phyloP scores from a whole-genome alignment of 805 yeast genomes.

The Saccharomycodes ludwigii region DNA sequence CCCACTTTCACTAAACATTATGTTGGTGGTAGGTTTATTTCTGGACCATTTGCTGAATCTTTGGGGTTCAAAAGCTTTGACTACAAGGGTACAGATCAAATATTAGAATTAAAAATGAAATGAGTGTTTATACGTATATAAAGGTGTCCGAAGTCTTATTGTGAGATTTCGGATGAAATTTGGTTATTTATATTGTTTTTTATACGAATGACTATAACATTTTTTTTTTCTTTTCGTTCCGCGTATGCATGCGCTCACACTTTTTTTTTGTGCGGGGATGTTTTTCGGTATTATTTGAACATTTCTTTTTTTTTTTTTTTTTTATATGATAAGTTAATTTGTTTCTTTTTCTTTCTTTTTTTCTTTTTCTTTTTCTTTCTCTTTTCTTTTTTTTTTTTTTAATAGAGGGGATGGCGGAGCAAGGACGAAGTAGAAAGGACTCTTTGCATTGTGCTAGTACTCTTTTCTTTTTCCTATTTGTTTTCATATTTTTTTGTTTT shows the following conservation, averaged over 20 bases:
- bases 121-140: no score
- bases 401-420: background rate
- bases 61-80: conserved; percentile 58
- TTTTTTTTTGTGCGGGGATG: no score
- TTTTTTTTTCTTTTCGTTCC: no score
- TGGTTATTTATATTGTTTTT: no score
- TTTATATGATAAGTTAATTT: background rate
- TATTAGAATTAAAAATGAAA: conserved; percentile 27
- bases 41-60: conserved; percentile 49
- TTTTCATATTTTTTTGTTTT: no score
- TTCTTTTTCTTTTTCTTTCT: conserved; percentile 2
- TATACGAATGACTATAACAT: no score
- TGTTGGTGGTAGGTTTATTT: conserved; percentile 84
- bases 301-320: background rate
- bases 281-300: no score
- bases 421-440: conserved; percentile 1
- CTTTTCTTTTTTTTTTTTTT: conserved; percentile 1
- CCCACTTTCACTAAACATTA: conserved; percentile 42
- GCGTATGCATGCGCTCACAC: no score
- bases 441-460: no score
- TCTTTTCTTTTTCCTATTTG: no score
- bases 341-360: conserved; percentile 1
- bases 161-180: no score
- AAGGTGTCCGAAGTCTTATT: no score
- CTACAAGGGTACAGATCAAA: conserved; percentile 48